Evolutionary conservation across 2,329 filamentous ascomycete genomes (phyloP), one percentile per base, ranked within the genome.

Genomic region (Thermoascus crustaceus): DNA sequence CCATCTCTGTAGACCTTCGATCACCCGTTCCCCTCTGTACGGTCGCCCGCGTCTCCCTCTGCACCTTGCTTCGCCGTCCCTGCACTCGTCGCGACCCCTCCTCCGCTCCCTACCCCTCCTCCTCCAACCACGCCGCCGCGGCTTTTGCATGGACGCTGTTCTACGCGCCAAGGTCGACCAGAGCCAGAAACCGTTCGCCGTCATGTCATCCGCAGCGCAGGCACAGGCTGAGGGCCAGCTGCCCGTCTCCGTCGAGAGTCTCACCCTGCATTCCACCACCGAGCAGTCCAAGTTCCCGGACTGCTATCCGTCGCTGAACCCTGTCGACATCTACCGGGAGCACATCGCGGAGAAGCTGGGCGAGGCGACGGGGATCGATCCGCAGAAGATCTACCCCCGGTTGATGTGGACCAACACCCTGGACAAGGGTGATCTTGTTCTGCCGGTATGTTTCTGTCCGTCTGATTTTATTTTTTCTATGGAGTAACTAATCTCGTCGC

Each of bases 381-480:
- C 58, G 4, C 48, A 57, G 35, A 55, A 60, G 48, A 54, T 68
- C 40, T 61, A 61, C 36, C 40, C 55, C 24, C 54, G 59, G 30
- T 43, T 69, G 32, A 52, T 56, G 50, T 68, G 65, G 65, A 66
- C 66, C 16, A 61, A 56, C 38, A 61, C 58, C 35, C 44, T 67
- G 30, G 66, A 68, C 42, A 68, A 69, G 53, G 66, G 66, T 39
- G 66, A 69, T 39, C 50, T 68, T 39, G 47, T 57, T 37, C 43
- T 68, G 34, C 55, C 66, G 40, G 64, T 64, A 63, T 37, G 58
- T 34, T n/a, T n/a, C n/a, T n/a, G n/a, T n/a, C n/a, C n/a, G n/a
- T n/a, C n/a, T n/a, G n/a, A n/a, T n/a, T n/a, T n/a, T n/a, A n/a
- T n/a, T n/a, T n/a, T n/a, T n/a, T n/a, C 9, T 29, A 7, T 29